Conservation (phyloP, 495 filamentous ascomycete genomes). For the Hypoxylon rickii region DNA sequence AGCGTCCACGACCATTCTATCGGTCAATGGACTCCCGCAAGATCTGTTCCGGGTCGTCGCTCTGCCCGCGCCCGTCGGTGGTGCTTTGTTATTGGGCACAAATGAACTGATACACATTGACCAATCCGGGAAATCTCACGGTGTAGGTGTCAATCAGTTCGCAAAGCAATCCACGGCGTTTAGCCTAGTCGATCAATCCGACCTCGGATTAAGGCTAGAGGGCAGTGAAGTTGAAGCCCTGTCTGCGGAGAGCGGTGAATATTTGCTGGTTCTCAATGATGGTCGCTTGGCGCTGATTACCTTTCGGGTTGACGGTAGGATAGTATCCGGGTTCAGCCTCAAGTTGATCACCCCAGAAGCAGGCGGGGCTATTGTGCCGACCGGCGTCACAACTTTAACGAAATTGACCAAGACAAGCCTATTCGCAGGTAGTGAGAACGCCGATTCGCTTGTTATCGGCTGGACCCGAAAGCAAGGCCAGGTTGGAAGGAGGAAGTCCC, state of each 20-base stretch:
- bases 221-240: conserved; percentile 79
- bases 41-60: conserved; percentile 86
- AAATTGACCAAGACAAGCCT: conserved; percentile 69
- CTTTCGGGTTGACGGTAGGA: conserved; percentile 90
- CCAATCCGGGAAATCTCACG: conserved; percentile 90
- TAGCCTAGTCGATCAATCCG: conserved; percentile 79
- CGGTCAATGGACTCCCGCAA: conserved; percentile 81
- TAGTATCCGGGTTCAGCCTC: conserved; percentile 82
- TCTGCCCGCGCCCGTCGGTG: conserved; percentile 83
- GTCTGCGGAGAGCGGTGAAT: conserved; percentile 72
- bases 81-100: conserved; percentile 80
- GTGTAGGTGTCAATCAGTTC: conserved; percentile 92
- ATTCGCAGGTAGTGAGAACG: conserved; percentile 83
- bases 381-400: conserved; percentile 69
- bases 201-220: conserved; percentile 79
- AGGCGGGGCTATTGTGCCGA: conserved; percentile 64
- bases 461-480: conserved; percentile 68
- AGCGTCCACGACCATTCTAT: conserved; percentile 90
- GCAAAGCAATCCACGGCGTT: conserved; percentile 79
- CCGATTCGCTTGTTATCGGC: conserved; percentile 79
- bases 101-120: conserved; percentile 96
- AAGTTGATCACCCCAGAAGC: conserved; percentile 61
- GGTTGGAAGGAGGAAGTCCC: conserved; percentile 55
- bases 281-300: conserved; percentile 76
- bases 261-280: conserved; percentile 79